phyloP scores from a whole-genome alignment of 106 monocot species.

The Xerophyta viscosa region DNA sequence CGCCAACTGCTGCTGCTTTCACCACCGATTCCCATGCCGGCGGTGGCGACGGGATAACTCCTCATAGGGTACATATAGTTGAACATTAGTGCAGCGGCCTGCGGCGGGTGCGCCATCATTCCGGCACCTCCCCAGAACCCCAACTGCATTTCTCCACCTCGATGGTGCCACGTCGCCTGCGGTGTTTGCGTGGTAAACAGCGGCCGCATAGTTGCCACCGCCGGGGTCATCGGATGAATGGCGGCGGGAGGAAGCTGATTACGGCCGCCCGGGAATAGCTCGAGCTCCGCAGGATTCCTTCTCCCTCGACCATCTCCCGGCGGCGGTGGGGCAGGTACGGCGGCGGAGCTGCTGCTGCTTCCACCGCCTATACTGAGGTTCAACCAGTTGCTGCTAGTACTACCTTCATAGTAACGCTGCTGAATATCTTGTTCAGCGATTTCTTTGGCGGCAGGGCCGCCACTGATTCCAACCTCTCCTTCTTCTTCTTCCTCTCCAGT shows the following conservation, averaged over 20 bases:
- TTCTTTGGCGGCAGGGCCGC: constrained; percentile 8
- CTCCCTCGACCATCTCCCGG: background rate
- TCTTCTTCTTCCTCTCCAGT: constrained; percentile 2
- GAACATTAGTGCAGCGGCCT: background rate
- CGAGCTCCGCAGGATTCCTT: constrained; percentile 14
- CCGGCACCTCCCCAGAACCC: background rate
- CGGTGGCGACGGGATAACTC: background rate
- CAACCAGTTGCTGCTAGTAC: constrained; percentile 29
- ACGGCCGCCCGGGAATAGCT: constrained; percentile 22
- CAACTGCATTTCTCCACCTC: background rate
- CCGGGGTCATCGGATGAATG: background rate
- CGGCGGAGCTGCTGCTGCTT: background rate
- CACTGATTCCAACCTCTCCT: no score
- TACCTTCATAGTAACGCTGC: no score
- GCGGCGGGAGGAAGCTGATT: background rate
- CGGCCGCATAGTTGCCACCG: background rate
- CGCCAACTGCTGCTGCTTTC: background rate
- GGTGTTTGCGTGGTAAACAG: background rate
- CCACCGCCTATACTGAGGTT: constrained; percentile 28
- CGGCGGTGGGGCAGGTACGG: background rate
- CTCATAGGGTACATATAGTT: background rate
- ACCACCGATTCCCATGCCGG: background rate
- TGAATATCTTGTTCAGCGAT: constrained; percentile 1
- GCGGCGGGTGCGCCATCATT: background rate
- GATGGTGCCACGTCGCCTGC: background rate